Base-by-base conservation (phyloP, 148 eudicot genomes). In the Arctostaphylos glauca region DNA sequence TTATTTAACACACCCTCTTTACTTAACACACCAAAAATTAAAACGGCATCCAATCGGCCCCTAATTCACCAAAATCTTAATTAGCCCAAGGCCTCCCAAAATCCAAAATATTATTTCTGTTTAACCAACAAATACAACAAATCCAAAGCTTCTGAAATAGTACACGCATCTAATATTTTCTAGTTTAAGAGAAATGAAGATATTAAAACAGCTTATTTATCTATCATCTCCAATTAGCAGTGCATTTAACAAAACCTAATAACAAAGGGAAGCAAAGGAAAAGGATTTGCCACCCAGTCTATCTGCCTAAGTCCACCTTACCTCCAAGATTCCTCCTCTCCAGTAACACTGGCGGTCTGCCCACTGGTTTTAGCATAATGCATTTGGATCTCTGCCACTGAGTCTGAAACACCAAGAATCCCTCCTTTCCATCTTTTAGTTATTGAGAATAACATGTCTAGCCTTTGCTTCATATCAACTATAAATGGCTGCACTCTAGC, bases 381-480 rank as follows among this genome's bases (percentile, higher is more conserved):
- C 90, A 91, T 84, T 85, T 85, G 89, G 23, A 94, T 83, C 15
- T 95, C 99, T 2, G 97, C 91, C 77, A 94, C 96, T 0, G 99
- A 97, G 85, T 96, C 99, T 19, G 97, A 90, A 55, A 96, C 88
- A 56, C 89, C 86, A 41, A 84, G 72, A 47, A 87, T 76, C 31
- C 87, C 56, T 16, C 56, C 85, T 89, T 62, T 78, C 86, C 75
- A 82, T 81, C 84, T 89, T 50, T 90, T 89, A 54, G 87, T 77
- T 73, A 88, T 88, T 5, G 94, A 81, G 55, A 83, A 80, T 49
- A 84, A 75, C 15, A 68, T 19, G 75, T 83, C 91, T 52, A 72
- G 83, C 76, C 76, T 81, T 78, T 84, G 94, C 80, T 88, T 86
- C 85, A 89, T 76, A 72, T 89, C 97, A 38, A 93, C 54, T 14